A percentile compares a stretch with the other conserved stretches of the same genome.
These are phyloP conservation scores for Podospora australis DNA, from an alignment of 495 filamentous ascomycete genomes.

Conservation along the genomic window DNA sequence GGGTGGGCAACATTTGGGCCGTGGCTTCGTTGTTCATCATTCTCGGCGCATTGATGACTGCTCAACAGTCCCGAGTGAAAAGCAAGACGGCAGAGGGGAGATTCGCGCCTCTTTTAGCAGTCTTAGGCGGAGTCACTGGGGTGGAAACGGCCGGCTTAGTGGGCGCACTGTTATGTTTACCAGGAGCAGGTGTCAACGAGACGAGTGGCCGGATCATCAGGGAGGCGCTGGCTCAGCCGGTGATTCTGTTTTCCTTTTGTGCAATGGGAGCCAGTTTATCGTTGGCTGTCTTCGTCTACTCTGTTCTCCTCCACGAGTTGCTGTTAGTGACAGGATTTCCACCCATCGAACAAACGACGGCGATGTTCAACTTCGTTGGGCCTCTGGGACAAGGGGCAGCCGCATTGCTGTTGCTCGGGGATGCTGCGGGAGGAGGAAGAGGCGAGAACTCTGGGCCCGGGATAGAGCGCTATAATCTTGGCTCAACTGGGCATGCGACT, in stretches of 20 bases:
- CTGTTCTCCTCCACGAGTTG: constrained; percentile 13
- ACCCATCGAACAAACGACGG: constrained; percentile 3
- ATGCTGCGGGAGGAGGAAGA: not conserved
- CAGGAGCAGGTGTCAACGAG: not conserved
- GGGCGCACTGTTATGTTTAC: not conserved
- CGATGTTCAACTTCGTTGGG: constrained; percentile 10
- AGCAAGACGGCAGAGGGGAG: constrained; percentile 4
- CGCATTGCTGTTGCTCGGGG: constrained; percentile 9
- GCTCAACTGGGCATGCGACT: too few relatives aligned
- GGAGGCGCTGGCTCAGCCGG: constrained; percentile 1
- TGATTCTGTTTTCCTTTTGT: constrained; percentile 8
- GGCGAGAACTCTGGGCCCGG: too few relatives aligned
- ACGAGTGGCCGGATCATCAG: not conserved
- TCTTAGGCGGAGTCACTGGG: constrained; percentile 2
- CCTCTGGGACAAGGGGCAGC: constrained; percentile 8
- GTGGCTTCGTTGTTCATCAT: constrained; percentile 2
- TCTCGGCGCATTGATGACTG: not conserved
- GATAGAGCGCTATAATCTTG: too few relatives aligned
- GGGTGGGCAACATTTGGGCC: constrained; percentile 9
- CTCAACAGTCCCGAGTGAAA: not conserved
- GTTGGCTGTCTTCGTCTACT: constrained; percentile 2
- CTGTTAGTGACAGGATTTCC: constrained; percentile 11
- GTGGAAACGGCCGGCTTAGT: constrained; percentile 5
- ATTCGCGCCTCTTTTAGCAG: not conserved
- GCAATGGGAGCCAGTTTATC: constrained; percentile 3